Evolutionary conservation across 2,329 filamentous ascomycete genomes (phyloP), one percentile per base, ranked within the genome.

Genomic region (Aspergillus fumigatus): DNA sequence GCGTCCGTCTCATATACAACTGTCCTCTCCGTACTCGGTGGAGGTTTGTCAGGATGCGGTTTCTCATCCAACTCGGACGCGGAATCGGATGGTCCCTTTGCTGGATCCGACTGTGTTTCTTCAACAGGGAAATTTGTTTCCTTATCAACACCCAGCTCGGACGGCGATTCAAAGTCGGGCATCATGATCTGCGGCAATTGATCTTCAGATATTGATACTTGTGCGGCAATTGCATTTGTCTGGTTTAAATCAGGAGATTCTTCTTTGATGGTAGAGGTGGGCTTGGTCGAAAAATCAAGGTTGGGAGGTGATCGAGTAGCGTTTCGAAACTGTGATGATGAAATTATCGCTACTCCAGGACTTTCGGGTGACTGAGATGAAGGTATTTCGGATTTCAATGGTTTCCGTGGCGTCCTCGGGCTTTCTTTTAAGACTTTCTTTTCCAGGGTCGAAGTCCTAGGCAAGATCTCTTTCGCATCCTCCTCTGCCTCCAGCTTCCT

Each of bases 341-440:
- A 67, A 29, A 73, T 68, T n/a, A 73, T 59, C 10, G 67, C 65
- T 14, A 75, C 48, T 1, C 70, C 71, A 21, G 74, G 73, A 48
- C 74, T 76, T 61, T 77, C 74, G 1, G 75, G 75, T 7, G 75
- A 76, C 43, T 77, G 75, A 6, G 74, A 77, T 3, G 75, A 77
- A 4, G 73, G 75, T 53, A 77, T 70, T 53, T 75, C 73, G 8
- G 65, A 58, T 48, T 58, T 69, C 19, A 56, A 59, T 32, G 51
- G 52, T 58, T 73, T 76, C 45, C 60, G 65, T 5, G 74, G 74
- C 1, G 74, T 77, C 6, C 62, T 53, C 32, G 70, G 71, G 11
- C 32, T 41, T 26, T 41, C 21, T 19, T 47, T 47, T 23, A 47
- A 47, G 23, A 23, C 10, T 47, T 14, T 47, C 43, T 47, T 47